These are phyloP conservation scores for Waitea zeae DNA, from an alignment of 1,284 basidiomycete species.

Conservation along the genomic window DNA sequence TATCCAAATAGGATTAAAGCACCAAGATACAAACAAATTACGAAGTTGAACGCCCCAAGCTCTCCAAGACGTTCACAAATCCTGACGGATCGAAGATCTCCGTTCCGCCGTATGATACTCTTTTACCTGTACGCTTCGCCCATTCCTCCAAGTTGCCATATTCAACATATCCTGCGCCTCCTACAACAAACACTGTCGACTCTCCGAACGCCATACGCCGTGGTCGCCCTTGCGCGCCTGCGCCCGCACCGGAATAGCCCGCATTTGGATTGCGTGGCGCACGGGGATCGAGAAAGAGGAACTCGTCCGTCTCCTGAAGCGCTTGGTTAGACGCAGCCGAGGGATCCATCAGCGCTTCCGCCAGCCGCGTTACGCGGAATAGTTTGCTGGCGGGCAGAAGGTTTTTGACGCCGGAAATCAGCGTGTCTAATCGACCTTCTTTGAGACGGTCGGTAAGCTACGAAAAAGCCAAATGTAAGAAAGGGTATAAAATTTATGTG, in stretches of 20 bases:
- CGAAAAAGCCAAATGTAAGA: slow-evolving; percentile 4
- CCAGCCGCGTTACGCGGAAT: slow-evolving; percentile 80
- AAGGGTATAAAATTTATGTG: slow-evolving; percentile 3
- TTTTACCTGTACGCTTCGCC: slow-evolving; percentile 64
- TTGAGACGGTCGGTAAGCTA: slow-evolving; percentile 86
- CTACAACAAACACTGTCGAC: slow-evolving; percentile 88
- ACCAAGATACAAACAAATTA: background rate
- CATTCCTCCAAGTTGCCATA: slow-evolving; percentile 93
- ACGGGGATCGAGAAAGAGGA: slow-evolving; percentile 85
- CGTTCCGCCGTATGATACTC: slow-evolving; percentile 89
- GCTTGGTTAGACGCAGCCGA: slow-evolving; percentile 84
- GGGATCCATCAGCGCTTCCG: slow-evolving; percentile 96
- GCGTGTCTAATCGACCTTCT: slow-evolving; percentile 88
- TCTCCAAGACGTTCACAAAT: slow-evolving; percentile 59
- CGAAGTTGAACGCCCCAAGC: slow-evolving; percentile 29
- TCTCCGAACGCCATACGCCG: slow-evolving; percentile 77
- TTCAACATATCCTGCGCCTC: slow-evolving; percentile 95
- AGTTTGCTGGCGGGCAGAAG: slow-evolving; percentile 94
- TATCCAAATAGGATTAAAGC: no score
- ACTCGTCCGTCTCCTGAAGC: slow-evolving; percentile 92
- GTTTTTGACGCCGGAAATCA: slow-evolving; percentile 96
- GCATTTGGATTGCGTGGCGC: slow-evolving; percentile 42
- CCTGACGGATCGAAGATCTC: slow-evolving; percentile 84
- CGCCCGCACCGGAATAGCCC: slow-evolving; percentile 29
- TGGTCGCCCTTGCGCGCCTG: slow-evolving; percentile 26